phyloP scores from a whole-genome alignment of 192 early-diverging fungal genomes.

The Lobulomyces angularis region DNA sequence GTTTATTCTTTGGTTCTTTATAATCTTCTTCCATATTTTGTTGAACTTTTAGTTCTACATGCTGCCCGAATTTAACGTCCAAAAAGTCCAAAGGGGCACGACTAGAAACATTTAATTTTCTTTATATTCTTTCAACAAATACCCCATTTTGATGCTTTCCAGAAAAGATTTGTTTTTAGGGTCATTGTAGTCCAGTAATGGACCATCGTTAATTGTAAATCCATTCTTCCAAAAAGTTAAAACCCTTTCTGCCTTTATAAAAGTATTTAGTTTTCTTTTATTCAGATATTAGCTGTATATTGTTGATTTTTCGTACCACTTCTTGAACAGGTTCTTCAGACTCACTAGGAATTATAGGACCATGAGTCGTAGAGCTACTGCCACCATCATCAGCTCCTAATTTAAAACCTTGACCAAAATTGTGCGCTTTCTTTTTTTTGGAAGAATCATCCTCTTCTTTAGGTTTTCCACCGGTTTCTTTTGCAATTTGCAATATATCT shows the following conservation, averaged over 20 bases:
- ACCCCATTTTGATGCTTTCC: slow-evolving; percentile 80
- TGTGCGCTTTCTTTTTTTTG: slow-evolving; percentile 9
- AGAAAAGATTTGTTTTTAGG: slow-evolving; percentile 76
- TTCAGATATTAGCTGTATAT: neutral
- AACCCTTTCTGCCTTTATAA: slow-evolving; percentile 39
- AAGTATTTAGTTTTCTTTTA: slow-evolving; percentile 10
- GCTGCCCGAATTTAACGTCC: slow-evolving; percentile 79
- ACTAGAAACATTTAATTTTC: slow-evolving; percentile 20
- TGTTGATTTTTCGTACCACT: neutral
- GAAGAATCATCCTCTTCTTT: slow-evolving; percentile 2
- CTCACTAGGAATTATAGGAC: slow-evolving; percentile 1
- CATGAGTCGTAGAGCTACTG: slow-evolving; percentile 3
- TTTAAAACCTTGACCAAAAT: slow-evolving; percentile 1
- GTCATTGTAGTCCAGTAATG: slow-evolving; percentile 71
- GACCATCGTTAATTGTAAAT: slow-evolving; percentile 90
- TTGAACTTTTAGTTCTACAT: slow-evolving; percentile 76
- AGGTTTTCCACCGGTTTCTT: slow-evolving; percentile 27
- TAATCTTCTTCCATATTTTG: slow-evolving; percentile 79
- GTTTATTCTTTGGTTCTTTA: slow-evolving; percentile 63
- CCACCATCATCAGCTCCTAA: slow-evolving; percentile 1
- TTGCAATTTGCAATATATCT: slow-evolving; percentile 67
- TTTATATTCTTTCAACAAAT: slow-evolving; percentile 6
- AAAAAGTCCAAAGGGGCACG: slow-evolving; percentile 76
- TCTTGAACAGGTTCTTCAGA: slow-evolving; percentile 9
- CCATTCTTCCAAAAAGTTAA: slow-evolving; percentile 95